Evolutionary conservation across 331 rosid species (phyloP), one percentile per base, ranked within the genome.

Genomic region (Arachis monticola): DNA sequence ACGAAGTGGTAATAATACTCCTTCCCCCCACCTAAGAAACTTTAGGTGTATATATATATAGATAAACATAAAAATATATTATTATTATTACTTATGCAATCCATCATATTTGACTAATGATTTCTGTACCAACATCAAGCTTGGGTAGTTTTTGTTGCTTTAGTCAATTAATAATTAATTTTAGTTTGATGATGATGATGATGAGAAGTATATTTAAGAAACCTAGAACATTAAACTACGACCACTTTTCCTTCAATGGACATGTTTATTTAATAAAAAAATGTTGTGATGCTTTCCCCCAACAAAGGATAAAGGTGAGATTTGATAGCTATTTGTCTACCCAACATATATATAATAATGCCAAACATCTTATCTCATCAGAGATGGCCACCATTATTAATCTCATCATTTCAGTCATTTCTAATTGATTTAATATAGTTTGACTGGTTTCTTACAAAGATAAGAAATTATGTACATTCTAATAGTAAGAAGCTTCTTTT

Each of bases 91-190:
- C 22, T 55, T 58, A 17, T 32, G 53, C 70, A 40, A 38, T 10
- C 78, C 63, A 35, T 6, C 63, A 35, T 6, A 62, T 62, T 73
- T 62, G 78, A 73, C 78, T 40, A 7, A 6, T 74, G 78, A 58
- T 31, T 72, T 72, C 38, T 74, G 14, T 7, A 35, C 60, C 3
- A 41, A 52, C 31, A 41, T 40, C 31, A 40, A 53, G 55, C 64
- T 41, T 6, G 6, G 3, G 50, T 59, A 58, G 44, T 11, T 22
- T 8, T 44, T 45, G 11, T 44, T 45, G 11, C 35, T 10, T 55
- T 40, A 70, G 32, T 2, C 41, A 38, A 38, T 38, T 38, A 2
- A 38, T 38, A 2, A 38, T 38, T 38, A 38, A 38, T 38, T 38
- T 38, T 38, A 38, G 41, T 38, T 27, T 27, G 30, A 27, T 27